phyloP scores from a whole-genome alignment of 2,329 filamentous ascomycete species.

The Aspergillus tanneri region DNA sequence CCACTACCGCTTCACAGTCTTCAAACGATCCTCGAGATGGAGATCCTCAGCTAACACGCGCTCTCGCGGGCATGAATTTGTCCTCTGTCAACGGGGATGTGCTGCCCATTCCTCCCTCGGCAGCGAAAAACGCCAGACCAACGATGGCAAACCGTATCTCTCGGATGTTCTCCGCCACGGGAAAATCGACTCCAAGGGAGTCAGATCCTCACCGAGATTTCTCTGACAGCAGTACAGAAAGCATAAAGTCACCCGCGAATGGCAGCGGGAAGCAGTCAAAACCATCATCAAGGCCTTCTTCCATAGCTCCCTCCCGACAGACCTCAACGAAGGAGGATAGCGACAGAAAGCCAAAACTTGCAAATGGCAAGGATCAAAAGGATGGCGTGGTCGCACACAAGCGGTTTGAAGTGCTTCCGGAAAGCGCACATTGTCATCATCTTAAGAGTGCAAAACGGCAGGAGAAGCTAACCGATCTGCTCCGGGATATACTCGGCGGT shows the following conservation, averaged over 20 bases:
- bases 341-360: slow-evolving; percentile 30
- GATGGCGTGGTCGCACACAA: slow-evolving; percentile 35
- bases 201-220: slow-evolving; percentile 34
- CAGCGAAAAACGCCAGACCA: slow-evolving; percentile 36
- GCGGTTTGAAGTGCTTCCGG: slow-evolving; percentile 59
- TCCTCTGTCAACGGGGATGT: slow-evolving; percentile 38
- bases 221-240: slow-evolving; percentile 41
- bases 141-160: slow-evolving; percentile 48
- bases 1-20: slow-evolving; percentile 41
- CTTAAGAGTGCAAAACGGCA: slow-evolving; percentile 88
- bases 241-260: slow-evolving; percentile 33
- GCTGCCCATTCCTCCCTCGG: slow-evolving; percentile 30
- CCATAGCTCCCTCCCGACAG: slow-evolving; percentile 35
- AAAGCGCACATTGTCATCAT: slow-evolving; percentile 80
- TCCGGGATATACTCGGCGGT: slow-evolving; percentile 76
- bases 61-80: slow-evolving; percentile 45
- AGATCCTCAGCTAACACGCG: slow-evolving; percentile 44
- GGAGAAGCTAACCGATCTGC: slow-evolving; percentile 91
- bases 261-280: slow-evolving; percentile 31
- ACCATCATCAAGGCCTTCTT: slow-evolving; percentile 31
- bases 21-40: slow-evolving; percentile 41
- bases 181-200: slow-evolving; percentile 36
- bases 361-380: slow-evolving; percentile 34
- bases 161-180: slow-evolving; percentile 48
- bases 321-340: slow-evolving; percentile 33